Evolutionary conservation across 1,284 basidiomycete species (phyloP), one percentile per base, ranked within the genome.

Genomic region (Coniferiporia weirii): DNA sequence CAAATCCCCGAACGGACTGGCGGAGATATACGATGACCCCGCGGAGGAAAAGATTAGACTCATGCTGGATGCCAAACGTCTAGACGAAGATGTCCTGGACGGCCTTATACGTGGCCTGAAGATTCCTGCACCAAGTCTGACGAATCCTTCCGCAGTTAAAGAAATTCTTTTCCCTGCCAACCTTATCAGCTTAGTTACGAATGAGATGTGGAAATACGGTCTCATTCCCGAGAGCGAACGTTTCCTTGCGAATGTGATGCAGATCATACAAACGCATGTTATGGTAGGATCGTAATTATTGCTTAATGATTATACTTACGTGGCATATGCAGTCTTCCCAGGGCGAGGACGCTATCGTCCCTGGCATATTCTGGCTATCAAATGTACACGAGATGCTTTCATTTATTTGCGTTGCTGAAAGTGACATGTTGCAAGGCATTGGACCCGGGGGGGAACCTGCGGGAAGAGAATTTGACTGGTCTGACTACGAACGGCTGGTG

Each of bases 131-230:
- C 93, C 97, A 0, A 95, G 89, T 68, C 78, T 93, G 57, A 91
- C 91, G 59, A 97, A 93, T 69, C 93, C 95, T 1, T 93, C 95
- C 17, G 87, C 89, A 34, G 89, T 95, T 63, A 99, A 98, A 75
- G 97, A 99, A 73, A 95, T 99, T 57, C 80, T 99, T 46, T 99
- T 99, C 89, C 97, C 97, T 4, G 96, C 97, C n/a, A 98, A 99
- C 73, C 83, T 99, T 61, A 99, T 99, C 74, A 94, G 91, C 68
- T 78, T 99, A 53, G 90, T 98, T 61, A 97, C 95, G 19, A 99
- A 99, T 73, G 97, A 99, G 75, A 99, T 99, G 96, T 99, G 97
- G 97, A 98, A 98, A 76, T 94, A 98, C 68, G 95, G 95, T 32
- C 84, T 99, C 68, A 98, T 99, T 66, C 83, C 88, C 27, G 96